phyloP scores from a whole-genome alignment of 202 grass and related monocot genomes.

The Brachypodium distachyon region DNA sequence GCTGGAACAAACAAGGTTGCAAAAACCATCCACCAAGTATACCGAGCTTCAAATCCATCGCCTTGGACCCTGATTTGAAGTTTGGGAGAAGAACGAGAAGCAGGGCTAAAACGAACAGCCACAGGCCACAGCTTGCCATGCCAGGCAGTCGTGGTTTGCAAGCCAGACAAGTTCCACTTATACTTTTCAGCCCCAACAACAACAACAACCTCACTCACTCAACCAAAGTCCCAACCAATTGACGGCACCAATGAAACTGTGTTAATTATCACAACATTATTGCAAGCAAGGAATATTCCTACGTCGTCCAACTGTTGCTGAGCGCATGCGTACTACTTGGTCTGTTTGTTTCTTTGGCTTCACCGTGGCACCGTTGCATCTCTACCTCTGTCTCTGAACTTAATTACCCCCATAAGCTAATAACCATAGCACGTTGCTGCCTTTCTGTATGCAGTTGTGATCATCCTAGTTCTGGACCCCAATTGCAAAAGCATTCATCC shows the following conservation, averaged over 20 bases:
- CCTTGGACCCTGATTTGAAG: too few species aligned
- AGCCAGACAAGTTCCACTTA: not conserved
- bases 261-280: not conserved
- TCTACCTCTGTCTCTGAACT: not conserved
- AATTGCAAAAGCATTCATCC: not conserved
- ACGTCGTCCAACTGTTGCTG: not conserved
- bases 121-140: too few species aligned
- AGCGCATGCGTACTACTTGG: not conserved
- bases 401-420: too few species aligned
- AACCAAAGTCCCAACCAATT: not conserved
- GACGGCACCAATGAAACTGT: not conserved
- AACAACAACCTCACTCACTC: too few species aligned
- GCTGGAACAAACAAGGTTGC: too few species aligned
- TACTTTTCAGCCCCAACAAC: not conserved
- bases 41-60: too few species aligned
- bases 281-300: slow-evolving; percentile 19
- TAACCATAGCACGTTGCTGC: not conserved
- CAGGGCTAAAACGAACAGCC: not conserved
- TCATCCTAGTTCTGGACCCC: not conserved
- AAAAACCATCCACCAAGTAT: too few species aligned
- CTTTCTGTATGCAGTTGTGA: not conserved
- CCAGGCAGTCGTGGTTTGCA: slow-evolving; percentile 6
- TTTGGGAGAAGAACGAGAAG: not conserved
- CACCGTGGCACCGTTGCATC: not conserved
- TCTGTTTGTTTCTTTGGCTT: not conserved